phyloP scores from a whole-genome alignment of 73 alveolate species.

The Effrenium voratum region DNA sequence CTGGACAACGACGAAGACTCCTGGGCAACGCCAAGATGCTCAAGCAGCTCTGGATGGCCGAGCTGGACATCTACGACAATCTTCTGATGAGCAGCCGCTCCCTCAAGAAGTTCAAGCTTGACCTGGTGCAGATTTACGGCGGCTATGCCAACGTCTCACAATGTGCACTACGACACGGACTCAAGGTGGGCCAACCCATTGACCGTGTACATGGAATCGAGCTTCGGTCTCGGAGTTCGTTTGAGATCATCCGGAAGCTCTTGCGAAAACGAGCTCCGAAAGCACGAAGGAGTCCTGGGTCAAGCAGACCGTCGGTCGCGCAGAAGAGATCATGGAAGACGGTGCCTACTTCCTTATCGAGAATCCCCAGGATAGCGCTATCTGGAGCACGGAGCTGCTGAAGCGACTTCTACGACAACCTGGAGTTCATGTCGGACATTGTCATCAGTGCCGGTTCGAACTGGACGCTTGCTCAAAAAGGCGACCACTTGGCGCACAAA shows the following conservation, averaged over 20 bases:
- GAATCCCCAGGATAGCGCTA: slow-evolving; percentile 3
- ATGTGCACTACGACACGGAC: neutral
- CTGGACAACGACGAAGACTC: neutral
- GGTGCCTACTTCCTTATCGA: slow-evolving; percentile 17
- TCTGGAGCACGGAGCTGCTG: neutral
- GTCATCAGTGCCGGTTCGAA: neutral
- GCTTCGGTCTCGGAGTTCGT: neutral
- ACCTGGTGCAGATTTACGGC: slow-evolving; percentile 15
- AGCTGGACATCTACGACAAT: neutral
- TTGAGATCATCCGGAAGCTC: neutral
- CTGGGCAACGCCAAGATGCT: neutral
- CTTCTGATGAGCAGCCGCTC: neutral
- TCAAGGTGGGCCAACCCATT: neutral
- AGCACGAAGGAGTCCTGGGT: neutral
- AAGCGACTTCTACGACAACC: neutral
- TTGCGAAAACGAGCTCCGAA: no score
- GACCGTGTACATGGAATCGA: neutral
- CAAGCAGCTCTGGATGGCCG: neutral
- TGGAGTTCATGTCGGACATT: neutral
- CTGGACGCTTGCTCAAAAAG: slow-evolving; percentile 2
- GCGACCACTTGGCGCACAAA: neutral
- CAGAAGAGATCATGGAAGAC: neutral
- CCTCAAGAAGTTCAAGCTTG: neutral
- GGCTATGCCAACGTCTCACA: slow-evolving; percentile 5
- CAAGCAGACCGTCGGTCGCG: neutral